Evolutionary conservation across 306 rosid species (phyloP), one percentile per base, ranked within the genome.

Genomic region (Medicago truncatula): DNA sequence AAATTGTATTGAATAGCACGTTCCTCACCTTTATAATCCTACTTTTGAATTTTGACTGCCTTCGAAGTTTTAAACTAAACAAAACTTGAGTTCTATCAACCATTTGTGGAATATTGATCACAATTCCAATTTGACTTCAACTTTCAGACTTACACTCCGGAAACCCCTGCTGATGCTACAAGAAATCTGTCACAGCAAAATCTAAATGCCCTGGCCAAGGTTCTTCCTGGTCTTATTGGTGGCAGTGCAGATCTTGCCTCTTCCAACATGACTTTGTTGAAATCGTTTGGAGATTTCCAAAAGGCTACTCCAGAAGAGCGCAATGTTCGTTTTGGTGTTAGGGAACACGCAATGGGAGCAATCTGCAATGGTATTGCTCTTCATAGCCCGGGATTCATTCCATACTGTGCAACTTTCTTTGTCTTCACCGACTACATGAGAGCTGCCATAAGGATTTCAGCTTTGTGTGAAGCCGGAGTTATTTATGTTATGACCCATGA

Each of bases 391-490:
- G 97, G 98, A 40, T 31, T 96, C 15, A 82, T 92, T 82, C 98
- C 98, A 3, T 96, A 96, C 86, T 89, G 97, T 88, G 99, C 99
- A 76, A 96, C 99, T 60, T 96, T 92, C 96, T 95, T 95, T 83
- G 99, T 92, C 77, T 95, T 95, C 93, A 95, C 97, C 0, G 99
- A 95, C 88, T 95, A 95, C 81, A 95, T 95, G 97, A 92, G 99
- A 83, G 97, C 90, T 75, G 96, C 99, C 80, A 95, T 92, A n/a
- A 95, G 99, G 83, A 75, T 95, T 70, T 92, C 99, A 21, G 97
- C 99, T 38, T 81, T 95, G 47, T 47, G 72, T 59, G 97, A 90
- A 79, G 85, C 96, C 62, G 78, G 97, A 68, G 99, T 95, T 25
- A 92, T 95, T 66, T 95, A 95, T 54, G 97, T 95, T 58, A 95